Evolutionary conservation across 2,329 filamentous ascomycete species (phyloP), one percentile per base, ranked within the genome.

Genomic region (Fusarium vanettenii): DNA sequence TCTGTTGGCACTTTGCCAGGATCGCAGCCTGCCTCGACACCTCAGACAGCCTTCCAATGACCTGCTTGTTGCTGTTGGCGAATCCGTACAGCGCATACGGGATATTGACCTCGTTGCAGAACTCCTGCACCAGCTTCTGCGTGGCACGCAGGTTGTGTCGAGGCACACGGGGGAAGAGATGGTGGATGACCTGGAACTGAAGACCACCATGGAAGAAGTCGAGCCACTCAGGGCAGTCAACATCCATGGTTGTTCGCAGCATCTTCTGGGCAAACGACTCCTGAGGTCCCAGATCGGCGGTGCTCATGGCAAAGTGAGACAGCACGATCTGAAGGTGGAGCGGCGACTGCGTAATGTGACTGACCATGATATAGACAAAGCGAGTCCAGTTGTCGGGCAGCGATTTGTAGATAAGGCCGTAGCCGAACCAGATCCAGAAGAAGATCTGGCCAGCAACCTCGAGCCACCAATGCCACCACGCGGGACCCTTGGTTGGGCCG

Each of bases 301-400:
- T 98, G 77, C 94, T 96, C 95, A 97, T 98, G 75, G 94, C 94
- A 83, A 97, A 98, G 83, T 98, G 95, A 3, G 94, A 97, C 20
- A 98, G 89, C 0, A 95, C 97, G 81, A 98, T 97, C 82, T 98
- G 95, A 13, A 96, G 89, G 81, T 98, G 95, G 60, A 98, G 86
- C 3, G 95, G 93, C 82, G 94, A 93, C 8, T 94, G 94, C 29
- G 94, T 88, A 80, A 95, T 89, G 80, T 98, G 94, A 79, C 93
- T 95, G 79, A 97, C 84, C 81, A 97, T 86, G 78, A 98, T 86
- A 81, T 94, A 98, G 57, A 89, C 84, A 64, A 97, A 87, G 20
- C 95, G 91, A 71, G 89, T 89, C 83, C 89, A 90, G 82, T 89
- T 90, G 73, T 89, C 90, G 16, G 94, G 93, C 60, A 97, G 91